Evolutionary conservation across 108 stramenopile genomes (phyloP).

Genomic region (Asterionellopsis glacialis): DNA sequence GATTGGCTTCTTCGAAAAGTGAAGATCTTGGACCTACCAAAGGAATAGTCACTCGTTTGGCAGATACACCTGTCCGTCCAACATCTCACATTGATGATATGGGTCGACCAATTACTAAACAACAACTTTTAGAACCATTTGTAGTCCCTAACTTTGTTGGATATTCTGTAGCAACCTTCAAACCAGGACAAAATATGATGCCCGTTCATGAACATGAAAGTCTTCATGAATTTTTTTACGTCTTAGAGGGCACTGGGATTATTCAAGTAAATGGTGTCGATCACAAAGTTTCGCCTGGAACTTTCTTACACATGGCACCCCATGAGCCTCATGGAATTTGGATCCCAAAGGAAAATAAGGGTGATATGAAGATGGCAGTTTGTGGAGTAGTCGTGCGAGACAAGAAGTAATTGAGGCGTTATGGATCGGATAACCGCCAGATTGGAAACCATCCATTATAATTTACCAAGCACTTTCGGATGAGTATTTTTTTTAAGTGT

Average conservation of each 20-base stretch:
- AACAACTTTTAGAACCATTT: conserved; percentile 47
- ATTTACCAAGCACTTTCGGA: not conserved
- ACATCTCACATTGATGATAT: conserved; percentile 18
- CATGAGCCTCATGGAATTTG: conserved; percentile 24
- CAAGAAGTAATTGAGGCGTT: conserved; percentile 7
- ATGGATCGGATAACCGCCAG: not conserved
- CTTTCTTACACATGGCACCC: conserved; percentile 32
- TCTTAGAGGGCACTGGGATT: conserved; percentile 26
- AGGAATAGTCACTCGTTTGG: conserved; percentile 1
- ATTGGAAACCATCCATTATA: not conserved
- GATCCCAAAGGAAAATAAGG: conserved; percentile 3
- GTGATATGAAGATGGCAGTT: conserved; percentile 20
- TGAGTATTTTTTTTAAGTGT: not conserved
- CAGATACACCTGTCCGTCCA: conserved; percentile 11
- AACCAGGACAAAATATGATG: conserved; percentile 20
- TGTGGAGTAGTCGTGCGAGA: conserved; percentile 26
- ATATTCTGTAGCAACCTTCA: conserved; percentile 33
- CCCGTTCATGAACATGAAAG: conserved; percentile 24
- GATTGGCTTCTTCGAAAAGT: not conserved
- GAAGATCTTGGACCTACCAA: conserved; percentile 1
- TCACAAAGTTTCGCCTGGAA: conserved; percentile 21
- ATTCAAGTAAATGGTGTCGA: conserved; percentile 19
- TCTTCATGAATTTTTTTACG: conserved; percentile 52
- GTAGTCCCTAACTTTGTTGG: conserved; percentile 30
- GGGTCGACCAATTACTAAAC: conserved; percentile 28